Base-by-base conservation (phyloP, 345 rosid genomes). In the Heritiera littoralis region DNA sequence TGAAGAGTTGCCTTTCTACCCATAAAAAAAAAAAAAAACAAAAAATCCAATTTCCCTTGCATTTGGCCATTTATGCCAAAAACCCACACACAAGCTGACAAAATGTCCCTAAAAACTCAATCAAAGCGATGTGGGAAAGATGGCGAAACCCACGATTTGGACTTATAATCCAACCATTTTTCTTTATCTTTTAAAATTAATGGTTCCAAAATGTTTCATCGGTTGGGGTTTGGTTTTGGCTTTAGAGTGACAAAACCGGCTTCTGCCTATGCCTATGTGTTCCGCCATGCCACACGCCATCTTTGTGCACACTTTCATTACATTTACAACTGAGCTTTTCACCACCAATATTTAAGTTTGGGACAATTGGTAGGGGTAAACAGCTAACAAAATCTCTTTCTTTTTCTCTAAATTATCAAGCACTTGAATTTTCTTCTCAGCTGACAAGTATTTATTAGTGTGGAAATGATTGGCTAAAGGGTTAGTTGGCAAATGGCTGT, bases 1-100 rank as follows among this genome's bases (percentile, higher is more conserved):
- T 32, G 83, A 81, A 51, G 86, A 81, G 79, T 81, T 80, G 78
- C 84, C 81, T 70, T 55, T 67, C 51, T n/a, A 13, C 52, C 0
- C 51, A 58, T 76, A 79, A 0, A 41, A 75, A 49, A 71, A 66
- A 79, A 23, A 23, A 23, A 23, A 23, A 0, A n/a, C 3, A 35
- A 1, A 35, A 76, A 74, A 69, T 6, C 59, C 55, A 73, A 43
- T 67, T 66, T 67, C 79, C 60, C 60, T 66, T n/a, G 28, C 52
- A 55, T 83, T 40, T 54, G n/a, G 48, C 80, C 66, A 54, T 2
- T 78, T 74, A 20, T 81, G 83, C 85, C 63, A 66, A 78, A 72
- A 65, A n/a, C 80, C 80, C 41, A 75, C 52, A 46, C 6, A 63
- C 0, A 70, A 46, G 23, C 38, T 41, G 64, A 67, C 78, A 83